A percentile compares a stretch with the other conserved stretches of the same genome.
Evolutionary conservation across 805 yeast species (phyloP).

Genomic region (Hermanozyma aechmeae): DNA sequence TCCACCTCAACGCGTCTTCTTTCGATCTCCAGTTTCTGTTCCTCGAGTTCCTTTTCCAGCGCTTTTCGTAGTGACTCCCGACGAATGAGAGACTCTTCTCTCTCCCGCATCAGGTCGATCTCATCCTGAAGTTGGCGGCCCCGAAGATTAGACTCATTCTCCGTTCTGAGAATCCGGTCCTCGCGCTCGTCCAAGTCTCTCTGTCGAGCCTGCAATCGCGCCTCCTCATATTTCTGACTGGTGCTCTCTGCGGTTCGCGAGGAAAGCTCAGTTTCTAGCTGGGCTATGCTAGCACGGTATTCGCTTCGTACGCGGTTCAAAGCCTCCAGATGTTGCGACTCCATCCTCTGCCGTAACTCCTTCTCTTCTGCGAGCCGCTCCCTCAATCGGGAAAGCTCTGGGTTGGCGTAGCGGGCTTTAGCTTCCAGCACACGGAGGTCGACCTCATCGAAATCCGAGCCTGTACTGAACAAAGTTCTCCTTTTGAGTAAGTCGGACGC

Average conservation of each 20-base stretch:
- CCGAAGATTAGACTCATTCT: background rate
- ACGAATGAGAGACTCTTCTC: background rate
- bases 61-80: background rate
- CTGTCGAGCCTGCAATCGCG: too few species aligned
- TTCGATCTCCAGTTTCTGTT: background rate
- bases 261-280: too few species aligned
- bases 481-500: background rate
- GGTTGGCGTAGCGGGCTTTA: background rate
- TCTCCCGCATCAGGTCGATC: background rate
- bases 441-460: background rate
- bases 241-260: too few species aligned
- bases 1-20: background rate
- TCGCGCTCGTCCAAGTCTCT: background rate
- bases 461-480: background rate
- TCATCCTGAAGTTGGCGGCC: background rate
- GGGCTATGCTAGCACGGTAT: too few species aligned
- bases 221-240: too few species aligned
- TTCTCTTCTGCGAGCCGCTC: too few species aligned
- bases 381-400: background rate
- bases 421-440: background rate
- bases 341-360: too few species aligned
- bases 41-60: background rate
- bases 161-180: background rate
- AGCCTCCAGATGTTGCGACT: too few species aligned
- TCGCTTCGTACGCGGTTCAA: too few species aligned